phyloP scores from a whole-genome alignment of 2,329 filamentous ascomycete species.

The Lachnellula subtilissima region DNA sequence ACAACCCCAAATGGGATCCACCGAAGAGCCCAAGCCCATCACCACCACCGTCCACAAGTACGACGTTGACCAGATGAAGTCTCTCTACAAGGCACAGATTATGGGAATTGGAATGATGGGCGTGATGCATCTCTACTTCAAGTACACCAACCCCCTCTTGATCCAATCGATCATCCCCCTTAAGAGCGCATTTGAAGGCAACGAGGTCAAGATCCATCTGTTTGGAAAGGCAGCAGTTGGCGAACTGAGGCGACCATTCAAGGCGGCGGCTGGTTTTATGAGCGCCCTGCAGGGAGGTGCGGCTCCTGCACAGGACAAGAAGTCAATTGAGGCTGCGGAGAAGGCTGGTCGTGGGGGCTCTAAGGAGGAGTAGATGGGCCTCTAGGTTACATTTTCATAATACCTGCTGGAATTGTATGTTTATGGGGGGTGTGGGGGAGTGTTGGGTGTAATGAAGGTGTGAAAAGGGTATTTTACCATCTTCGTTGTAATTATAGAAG shows the following conservation, averaged over 20 bases:
- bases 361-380: conserved; percentile 59
- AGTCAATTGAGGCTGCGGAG: conserved; percentile 75
- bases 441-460: not conserved
- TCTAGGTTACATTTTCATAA: not conserved
- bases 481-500: conserved; percentile 6
- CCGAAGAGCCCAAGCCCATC: conserved; percentile 91
- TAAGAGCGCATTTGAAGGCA: conserved; percentile 92
- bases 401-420: not conserved
- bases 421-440: not conserved
- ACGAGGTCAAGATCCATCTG: conserved; percentile 93
- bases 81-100: conserved; percentile 81
- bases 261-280: conserved; percentile 79
- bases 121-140: conserved; percentile 98
- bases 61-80: conserved; percentile 79
- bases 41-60: conserved; percentile 96
- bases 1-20: conserved; percentile 85
- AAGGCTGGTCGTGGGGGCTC: conserved; percentile 66
- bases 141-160: conserved; percentile 98
- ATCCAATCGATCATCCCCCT: conserved; percentile 98
- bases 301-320: conserved; percentile 83
- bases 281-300: conserved; percentile 63
- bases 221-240: conserved; percentile 81
- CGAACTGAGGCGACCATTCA: conserved; percentile 95
- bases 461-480: not conserved
- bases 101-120: conserved; percentile 98